Conservation (phyloP, 1,284 basidiomycete genomes). For the Trametes versicolor region DNA sequence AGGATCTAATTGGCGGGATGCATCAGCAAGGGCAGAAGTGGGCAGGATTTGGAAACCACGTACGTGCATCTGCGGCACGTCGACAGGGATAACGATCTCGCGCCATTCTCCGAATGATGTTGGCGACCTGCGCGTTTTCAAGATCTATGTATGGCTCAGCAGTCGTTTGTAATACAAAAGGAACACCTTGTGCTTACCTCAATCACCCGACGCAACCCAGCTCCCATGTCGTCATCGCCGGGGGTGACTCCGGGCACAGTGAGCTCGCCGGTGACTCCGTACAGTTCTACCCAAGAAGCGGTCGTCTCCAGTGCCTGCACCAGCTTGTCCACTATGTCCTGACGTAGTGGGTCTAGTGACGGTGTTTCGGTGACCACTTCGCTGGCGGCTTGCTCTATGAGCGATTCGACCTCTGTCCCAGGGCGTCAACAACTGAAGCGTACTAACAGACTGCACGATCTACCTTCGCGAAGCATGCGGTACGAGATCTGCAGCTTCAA, state of each 20-base stretch:
- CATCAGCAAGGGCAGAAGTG: conserved; percentile 10
- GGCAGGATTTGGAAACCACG: conserved; percentile 41
- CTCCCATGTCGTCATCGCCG: conserved; percentile 48
- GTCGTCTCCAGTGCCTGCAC: conserved; percentile 70
- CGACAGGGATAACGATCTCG: conserved; percentile 81
- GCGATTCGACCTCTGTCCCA: conserved; percentile 64
- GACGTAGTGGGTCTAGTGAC: conserved; percentile 44
- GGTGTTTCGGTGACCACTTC: conserved; percentile 49
- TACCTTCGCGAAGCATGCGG: conserved; percentile 80
- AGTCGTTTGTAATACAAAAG: not conserved
- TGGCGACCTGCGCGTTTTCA: conserved; percentile 53
- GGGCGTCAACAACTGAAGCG: not conserved
- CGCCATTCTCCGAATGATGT: conserved; percentile 59
- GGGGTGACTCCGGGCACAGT: conserved; percentile 56
- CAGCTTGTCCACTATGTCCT: conserved; percentile 56
- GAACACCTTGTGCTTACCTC: conserved; percentile 38
- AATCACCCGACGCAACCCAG: conserved; percentile 46
- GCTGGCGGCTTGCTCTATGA: conserved; percentile 63
- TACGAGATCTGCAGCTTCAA: conserved; percentile 72
- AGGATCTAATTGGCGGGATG: conserved; percentile 60
- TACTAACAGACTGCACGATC: not conserved
- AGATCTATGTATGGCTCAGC: conserved; percentile 45
- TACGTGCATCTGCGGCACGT: conserved; percentile 83
- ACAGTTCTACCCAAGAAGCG: conserved; percentile 72
- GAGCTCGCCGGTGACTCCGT: conserved; percentile 74